phyloP scores from a whole-genome alignment of 2,329 filamentous ascomycete genomes.

The Bimuria novae-zelandiae region DNA sequence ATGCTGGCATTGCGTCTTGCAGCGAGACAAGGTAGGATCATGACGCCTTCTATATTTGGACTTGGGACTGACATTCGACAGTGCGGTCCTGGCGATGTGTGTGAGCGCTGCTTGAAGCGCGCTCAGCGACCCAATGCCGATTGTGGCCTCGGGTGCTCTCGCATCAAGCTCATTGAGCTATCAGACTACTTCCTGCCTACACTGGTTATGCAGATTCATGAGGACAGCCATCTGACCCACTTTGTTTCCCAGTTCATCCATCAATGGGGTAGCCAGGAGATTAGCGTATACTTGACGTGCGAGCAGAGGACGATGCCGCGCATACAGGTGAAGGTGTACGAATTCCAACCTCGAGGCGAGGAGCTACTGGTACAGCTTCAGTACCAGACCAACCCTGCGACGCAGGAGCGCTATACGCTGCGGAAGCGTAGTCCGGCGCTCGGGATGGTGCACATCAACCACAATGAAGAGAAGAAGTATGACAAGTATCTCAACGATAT shows the following conservation, averaged over 20 bases:
- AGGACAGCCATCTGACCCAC: constrained; percentile 49
- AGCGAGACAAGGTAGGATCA: constrained; percentile 50
- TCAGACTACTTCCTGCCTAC: constrained; percentile 51
- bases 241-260: constrained; percentile 46
- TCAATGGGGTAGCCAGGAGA: constrained; percentile 41
- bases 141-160: constrained; percentile 51
- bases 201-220: constrained; percentile 48
- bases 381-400: constrained; percentile 46
- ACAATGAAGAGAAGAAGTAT: constrained; percentile 50
- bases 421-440: constrained; percentile 52
- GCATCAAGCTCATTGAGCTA: constrained; percentile 53
- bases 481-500: constrained; percentile 52
- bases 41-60: not conserved
- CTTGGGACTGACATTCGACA: constrained; percentile 21
- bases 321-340: constrained; percentile 52
- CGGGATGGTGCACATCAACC: constrained; percentile 52
- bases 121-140: constrained; percentile 44
- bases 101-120: constrained; percentile 47
- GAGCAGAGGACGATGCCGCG: constrained; percentile 49
- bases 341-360: constrained; percentile 50
- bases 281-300: constrained; percentile 50
- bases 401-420: constrained; percentile 34
- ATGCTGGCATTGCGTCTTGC: constrained; percentile 55
- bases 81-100: constrained; percentile 47
- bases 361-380: constrained; percentile 50